A percentile compares a stretch with the other conserved stretches of the same genome.
Conservation (phyloP, 768 basidiomycete genomes). For the Termitomyces bulborhizus region DNA sequence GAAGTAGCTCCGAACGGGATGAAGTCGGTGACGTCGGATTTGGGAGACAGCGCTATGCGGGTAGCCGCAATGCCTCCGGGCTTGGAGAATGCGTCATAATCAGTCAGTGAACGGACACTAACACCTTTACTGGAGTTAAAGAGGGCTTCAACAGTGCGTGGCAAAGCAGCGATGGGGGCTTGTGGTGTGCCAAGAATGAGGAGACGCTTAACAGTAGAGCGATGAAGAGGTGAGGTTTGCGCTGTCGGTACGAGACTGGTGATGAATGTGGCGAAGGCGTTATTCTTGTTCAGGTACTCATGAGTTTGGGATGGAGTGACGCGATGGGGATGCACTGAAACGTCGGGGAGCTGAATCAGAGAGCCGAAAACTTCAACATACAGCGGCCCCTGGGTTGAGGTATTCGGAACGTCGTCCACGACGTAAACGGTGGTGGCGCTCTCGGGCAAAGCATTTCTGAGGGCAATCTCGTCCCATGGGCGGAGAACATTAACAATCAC, state of each 20-base stretch:
- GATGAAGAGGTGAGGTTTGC: slow-evolving; percentile 34
- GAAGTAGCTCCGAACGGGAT: slow-evolving; percentile 51
- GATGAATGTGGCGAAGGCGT: slow-evolving; percentile 39
- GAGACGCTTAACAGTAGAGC: slow-evolving; percentile 49
- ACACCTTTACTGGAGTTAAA: slow-evolving; percentile 49
- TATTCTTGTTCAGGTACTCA: slow-evolving; percentile 38
- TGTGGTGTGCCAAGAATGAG: slow-evolving; percentile 60
- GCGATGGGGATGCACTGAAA: slow-evolving; percentile 47
- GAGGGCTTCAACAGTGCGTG: slow-evolving; percentile 51
- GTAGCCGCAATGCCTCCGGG: slow-evolving; percentile 64
- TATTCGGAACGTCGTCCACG: slow-evolving; percentile 69
- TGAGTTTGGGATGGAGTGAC: slow-evolving; percentile 52
- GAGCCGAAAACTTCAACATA: slow-evolving; percentile 68
- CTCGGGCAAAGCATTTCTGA: slow-evolving; percentile 53
- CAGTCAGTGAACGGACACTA: slow-evolving; percentile 53
- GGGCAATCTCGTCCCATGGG: slow-evolving; percentile 71
- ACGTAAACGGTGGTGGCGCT: slow-evolving; percentile 60
- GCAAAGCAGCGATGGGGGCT: slow-evolving; percentile 48
- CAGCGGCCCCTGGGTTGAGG: slow-evolving; percentile 55
- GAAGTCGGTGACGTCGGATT: slow-evolving; percentile 26
- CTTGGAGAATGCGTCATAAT: slow-evolving; percentile 72
- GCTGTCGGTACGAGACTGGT: slow-evolving; percentile 23
- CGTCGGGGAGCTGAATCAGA: slow-evolving; percentile 35
- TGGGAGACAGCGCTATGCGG: slow-evolving; percentile 59
- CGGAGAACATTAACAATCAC: slow-evolving; percentile 75